Percentiles rank a stretch among this genome's conserved stretches.
These are phyloP conservation scores for Tirmania nivea DNA, from an alignment of 495 filamentous ascomycete species.

Conservation along the genomic window DNA sequence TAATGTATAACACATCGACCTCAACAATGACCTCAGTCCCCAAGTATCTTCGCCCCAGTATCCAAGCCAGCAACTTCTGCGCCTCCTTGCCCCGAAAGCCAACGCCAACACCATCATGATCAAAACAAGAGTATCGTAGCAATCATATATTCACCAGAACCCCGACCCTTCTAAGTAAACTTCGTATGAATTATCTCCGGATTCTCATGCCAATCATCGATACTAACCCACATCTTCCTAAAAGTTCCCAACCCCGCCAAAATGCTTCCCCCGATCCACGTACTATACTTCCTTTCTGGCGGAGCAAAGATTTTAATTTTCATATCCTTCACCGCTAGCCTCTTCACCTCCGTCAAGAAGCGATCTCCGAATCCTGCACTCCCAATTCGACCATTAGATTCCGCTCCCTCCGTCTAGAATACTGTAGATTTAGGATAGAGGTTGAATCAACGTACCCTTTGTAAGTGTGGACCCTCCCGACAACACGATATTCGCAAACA, in stretches of 20 bases:
- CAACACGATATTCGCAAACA: constrained; percentile 99
- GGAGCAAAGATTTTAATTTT: constrained; percentile 96
- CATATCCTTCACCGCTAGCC: constrained; percentile 93
- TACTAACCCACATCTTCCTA: constrained; percentile 99
- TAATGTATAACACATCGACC: no score
- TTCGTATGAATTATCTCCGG: constrained; percentile 96
- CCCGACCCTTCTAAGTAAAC: constrained; percentile 39
- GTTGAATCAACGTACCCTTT: constrained; percentile 26
- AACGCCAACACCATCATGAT: no score
- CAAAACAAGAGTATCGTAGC: no score
- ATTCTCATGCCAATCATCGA: constrained; percentile 98
- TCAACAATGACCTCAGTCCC: no score
- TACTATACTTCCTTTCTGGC: constrained; percentile 92
- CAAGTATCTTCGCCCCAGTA: no score
- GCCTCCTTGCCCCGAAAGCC: no score
- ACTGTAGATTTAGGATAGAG: background rate
- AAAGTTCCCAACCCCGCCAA: constrained; percentile 93
- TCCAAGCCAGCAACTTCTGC: no score
- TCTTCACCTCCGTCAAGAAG: constrained; percentile 73
- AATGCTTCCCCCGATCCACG: constrained; percentile 98
- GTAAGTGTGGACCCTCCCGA: constrained; percentile 84
- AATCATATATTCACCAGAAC: no score
- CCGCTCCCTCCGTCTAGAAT: background rate
- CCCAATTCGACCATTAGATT: background rate
- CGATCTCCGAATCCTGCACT: constrained; percentile 69